These are phyloP conservation scores for Akanthomyces lecanii DNA, from an alignment of 2,329 filamentous ascomycete species.

Conservation along the genomic window DNA sequence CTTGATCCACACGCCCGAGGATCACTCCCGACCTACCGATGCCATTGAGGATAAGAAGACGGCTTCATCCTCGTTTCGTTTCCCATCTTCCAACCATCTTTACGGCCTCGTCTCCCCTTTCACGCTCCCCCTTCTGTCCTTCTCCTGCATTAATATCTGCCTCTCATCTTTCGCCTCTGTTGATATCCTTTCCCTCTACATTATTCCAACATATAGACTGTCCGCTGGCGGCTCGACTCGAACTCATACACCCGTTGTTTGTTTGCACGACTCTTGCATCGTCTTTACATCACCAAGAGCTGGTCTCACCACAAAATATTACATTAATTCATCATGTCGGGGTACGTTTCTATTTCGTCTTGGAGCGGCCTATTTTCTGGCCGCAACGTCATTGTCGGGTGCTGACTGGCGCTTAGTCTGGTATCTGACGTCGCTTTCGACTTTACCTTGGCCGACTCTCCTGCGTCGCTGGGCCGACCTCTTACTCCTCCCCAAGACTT, in stretches of 20 bases:
- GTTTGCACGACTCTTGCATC: background rate
- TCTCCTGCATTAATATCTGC: background rate
- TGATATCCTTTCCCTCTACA: background rate
- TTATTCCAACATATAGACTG: constrained; percentile 1
- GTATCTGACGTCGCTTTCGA: constrained; percentile 59
- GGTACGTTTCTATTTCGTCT: constrained; percentile 27
- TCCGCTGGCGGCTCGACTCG: constrained; percentile 15
- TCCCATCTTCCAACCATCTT: constrained; percentile 25
- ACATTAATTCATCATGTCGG: constrained; percentile 28
- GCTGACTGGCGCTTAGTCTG: constrained; percentile 43
- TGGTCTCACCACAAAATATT: constrained; percentile 18
- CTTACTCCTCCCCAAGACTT: constrained; percentile 26
- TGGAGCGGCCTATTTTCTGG: background rate
- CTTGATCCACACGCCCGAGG: constrained; percentile 13
- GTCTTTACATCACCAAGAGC: constrained; percentile 19
- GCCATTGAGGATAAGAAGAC: constrained; percentile 28
- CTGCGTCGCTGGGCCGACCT: constrained; percentile 30
- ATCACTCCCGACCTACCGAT: constrained; percentile 12
- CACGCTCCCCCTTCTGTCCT: constrained; percentile 4
- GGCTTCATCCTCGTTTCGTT: constrained; percentile 24
- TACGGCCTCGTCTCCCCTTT: constrained; percentile 11
- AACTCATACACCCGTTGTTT: background rate
- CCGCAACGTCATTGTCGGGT: constrained; percentile 4
- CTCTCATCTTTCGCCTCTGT: background rate
- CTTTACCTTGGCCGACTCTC: constrained; percentile 48